Conservation (phyloP, 2,329 filamentous ascomycete species). For the Myrmaecium sp. region DNA sequence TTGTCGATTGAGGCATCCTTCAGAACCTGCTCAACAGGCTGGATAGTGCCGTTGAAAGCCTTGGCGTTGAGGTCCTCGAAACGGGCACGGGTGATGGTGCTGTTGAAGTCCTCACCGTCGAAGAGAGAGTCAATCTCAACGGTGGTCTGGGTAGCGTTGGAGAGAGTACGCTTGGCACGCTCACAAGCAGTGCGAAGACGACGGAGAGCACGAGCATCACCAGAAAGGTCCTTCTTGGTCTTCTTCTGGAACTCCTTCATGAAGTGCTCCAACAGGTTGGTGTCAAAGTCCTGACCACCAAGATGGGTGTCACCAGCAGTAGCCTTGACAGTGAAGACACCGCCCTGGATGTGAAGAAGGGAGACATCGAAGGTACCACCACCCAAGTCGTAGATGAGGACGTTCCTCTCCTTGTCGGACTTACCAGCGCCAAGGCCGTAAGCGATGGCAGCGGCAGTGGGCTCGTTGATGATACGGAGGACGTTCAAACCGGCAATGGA, state of each 20-base stretch:
- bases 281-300: conserved; percentile 93
- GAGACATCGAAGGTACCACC: conserved; percentile 99
- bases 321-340: conserved; percentile 98
- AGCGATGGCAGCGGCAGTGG: conserved; percentile 91
- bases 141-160: conserved; percentile 91
- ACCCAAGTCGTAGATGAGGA: conserved; percentile 98
- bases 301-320: conserved; percentile 95
- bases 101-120: conserved; percentile 94
- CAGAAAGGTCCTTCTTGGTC: conserved; percentile 55
- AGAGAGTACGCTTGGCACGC: conserved; percentile 97
- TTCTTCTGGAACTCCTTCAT: conserved; percentile 84
- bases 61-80: conserved; percentile 98
- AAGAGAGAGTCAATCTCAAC: conserved; percentile 98
- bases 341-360: conserved; percentile 94
- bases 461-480: conserved; percentile 99
- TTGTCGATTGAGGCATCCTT: conserved; percentile 85
- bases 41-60: conserved; percentile 82
- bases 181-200: conserved; percentile 96
- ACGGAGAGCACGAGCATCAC: conserved; percentile 81
- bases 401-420: conserved; percentile 94
- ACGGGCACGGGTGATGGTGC: conserved; percentile 93
- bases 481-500: conserved; percentile 95
- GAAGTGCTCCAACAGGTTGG: conserved; percentile 88
- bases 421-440: conserved; percentile 95
- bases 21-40: conserved; percentile 90